Evolutionary conservation across 805 yeast genomes (phyloP), one percentile per base, ranked within the genome.

Genomic region (Starmerella floris): DNA sequence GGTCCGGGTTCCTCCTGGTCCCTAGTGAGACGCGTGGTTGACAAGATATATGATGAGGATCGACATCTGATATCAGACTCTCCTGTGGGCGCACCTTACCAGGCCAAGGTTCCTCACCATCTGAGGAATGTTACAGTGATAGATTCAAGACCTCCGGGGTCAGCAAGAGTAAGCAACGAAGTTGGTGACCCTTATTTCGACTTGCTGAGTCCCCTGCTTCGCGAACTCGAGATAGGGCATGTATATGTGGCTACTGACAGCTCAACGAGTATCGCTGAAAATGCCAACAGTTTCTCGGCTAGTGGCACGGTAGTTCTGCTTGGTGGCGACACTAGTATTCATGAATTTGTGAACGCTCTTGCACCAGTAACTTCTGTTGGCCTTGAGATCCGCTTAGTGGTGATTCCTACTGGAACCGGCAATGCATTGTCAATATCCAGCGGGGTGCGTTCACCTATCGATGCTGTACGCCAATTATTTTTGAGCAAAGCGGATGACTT

Each of bases 311-410:
- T 80, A 9, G 56, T 82, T 2, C 62, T 85, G 28, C 59, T 87
- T 8, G 79, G 93, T 30, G 96, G 96, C 2, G 96, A 87, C 56
- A 85, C 95, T 1, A 77, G 93, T 1, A 63, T 83, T 4, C 74
- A 72, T 39, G 96, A 87, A 57, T 73, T 87, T 39, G 52, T 83
- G 42, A 85, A 85, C 56, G 64, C 59, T 17, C 56, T 70, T 23
- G 55, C 48, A 11, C 50, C 53, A 3, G 28, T 41, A 5, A 27
- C 4, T 16, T 20, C 13, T 15, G 11, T n/a, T 4, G 21, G 39
- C 41, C 10, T 15, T 40, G 40, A 45, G 9, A 21, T 43, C 35
- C 39, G 54, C 2, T 44, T 64, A 5, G 49, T 44, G 9, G 44
- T 65, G 16, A 57, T 87, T 15, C 94, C 95, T 0, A 66, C 76